phyloP scores from a whole-genome alignment of 495 filamentous ascomycete genomes.

The Xylaria venustula region DNA sequence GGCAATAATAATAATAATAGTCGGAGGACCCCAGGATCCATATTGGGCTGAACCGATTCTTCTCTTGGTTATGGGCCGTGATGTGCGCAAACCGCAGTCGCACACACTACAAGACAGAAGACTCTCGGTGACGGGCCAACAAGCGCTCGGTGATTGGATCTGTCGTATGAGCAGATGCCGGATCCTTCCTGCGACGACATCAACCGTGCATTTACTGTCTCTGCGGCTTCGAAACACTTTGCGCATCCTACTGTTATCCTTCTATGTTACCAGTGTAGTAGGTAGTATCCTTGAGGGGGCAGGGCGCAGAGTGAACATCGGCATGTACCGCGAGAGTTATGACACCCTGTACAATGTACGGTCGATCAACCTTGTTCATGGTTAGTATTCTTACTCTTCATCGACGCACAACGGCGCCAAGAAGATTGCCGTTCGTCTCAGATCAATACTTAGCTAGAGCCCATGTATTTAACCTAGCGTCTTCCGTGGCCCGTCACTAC shows the following conservation, averaged over 20 bases:
- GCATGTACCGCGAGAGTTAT: conserved; percentile 4
- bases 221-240: conserved; percentile 10
- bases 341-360: not conserved
- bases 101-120: not conserved
- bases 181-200: conserved; percentile 14
- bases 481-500: not conserved
- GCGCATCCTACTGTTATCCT: not conserved
- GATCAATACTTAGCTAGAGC: not conserved
- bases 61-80: not conserved
- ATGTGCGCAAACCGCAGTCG: not conserved
- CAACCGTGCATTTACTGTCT: conserved; percentile 1
- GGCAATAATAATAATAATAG: not conserved
- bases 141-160: conserved; percentile 2
- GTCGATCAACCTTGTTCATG: not conserved
- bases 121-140: not conserved
- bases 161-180: conserved; percentile 10
- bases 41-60: conserved; percentile 5
- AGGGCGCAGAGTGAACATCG: not conserved
- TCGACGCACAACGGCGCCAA: not conserved
- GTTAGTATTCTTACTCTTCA: not conserved
- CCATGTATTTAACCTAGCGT: too few species aligned
- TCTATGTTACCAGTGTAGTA: not conserved
- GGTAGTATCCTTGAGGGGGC: not conserved
- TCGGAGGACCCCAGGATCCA: conserved; percentile 3
- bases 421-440: conserved; percentile 4